A percentile compares a stretch with the other conserved stretches of the same genome.
phyloP scores from a whole-genome alignment of 768 basidiomycete species.

The Pholiota microspora region DNA sequence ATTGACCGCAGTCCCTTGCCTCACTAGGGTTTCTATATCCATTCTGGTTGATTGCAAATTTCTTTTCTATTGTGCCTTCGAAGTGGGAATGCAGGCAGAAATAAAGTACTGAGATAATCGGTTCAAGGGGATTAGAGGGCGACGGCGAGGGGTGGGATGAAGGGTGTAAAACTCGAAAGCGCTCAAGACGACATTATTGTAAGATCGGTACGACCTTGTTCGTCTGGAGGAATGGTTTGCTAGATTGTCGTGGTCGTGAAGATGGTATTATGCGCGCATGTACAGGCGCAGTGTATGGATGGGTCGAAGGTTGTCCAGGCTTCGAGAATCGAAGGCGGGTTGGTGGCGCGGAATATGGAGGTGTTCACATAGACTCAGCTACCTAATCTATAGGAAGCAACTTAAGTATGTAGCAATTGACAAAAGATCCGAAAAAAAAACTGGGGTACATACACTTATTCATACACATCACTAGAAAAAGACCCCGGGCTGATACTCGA shows the following conservation, averaged over 20 bases:
- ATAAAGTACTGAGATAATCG: too few species aligned
- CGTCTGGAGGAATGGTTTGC: background rate
- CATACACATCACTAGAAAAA: too few species aligned
- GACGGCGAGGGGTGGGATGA: background rate
- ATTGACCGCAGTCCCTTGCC: constrained; percentile 24
- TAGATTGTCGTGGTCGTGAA: background rate
- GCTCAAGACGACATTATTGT: background rate
- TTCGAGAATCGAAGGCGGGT: background rate
- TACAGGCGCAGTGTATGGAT: background rate
- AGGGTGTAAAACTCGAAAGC: background rate
- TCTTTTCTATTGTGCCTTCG: background rate
- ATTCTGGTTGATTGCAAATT: background rate
- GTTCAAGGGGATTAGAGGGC: background rate
- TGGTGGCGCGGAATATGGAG: background rate
- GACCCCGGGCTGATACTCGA: too few species aligned
- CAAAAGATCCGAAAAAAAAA: background rate
- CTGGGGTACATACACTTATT: too few species aligned
- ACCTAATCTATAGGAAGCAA: background rate
- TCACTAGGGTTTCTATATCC: constrained; percentile 12
- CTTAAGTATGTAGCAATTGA: background rate
- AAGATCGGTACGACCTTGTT: background rate
- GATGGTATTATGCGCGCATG: background rate
- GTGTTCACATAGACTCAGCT: background rate
- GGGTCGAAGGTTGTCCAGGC: background rate
- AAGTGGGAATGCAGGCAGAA: too few species aligned